These are phyloP conservation scores for Paracoccidioides brasiliensis DNA, from an alignment of 2,329 filamentous ascomycete species.

Conservation along the genomic window DNA sequence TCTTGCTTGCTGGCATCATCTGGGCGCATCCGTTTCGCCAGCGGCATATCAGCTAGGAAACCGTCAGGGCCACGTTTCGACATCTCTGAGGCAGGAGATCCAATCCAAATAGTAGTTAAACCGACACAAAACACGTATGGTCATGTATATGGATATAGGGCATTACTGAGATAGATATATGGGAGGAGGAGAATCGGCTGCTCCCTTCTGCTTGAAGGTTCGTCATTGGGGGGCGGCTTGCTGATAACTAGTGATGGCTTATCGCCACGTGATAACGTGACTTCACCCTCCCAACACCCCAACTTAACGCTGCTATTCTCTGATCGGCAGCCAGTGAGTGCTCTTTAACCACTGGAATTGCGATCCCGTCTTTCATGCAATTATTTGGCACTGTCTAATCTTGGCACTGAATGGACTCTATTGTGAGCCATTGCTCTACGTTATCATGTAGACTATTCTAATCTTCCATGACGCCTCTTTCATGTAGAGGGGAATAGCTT, in stretches of 20 bases:
- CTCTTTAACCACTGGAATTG: neutral
- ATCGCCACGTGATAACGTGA: neutral
- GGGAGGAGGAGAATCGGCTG: neutral
- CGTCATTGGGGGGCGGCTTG: neutral
- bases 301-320: neutral
- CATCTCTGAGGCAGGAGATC: conserved; percentile 3
- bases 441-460: neutral
- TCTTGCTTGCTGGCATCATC: conserved; percentile 31
- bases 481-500: neutral
- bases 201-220: neutral
- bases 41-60: conserved; percentile 4
- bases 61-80: conserved; percentile 8
- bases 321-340: neutral
- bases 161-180: neutral
- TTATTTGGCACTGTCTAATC: neutral
- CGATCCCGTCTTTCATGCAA: neutral
- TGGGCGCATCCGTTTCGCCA: conserved; percentile 7
- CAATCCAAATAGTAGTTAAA: neutral
- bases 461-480: neutral
- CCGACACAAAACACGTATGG: neutral
- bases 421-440: neutral
- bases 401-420: neutral
- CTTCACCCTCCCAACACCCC: too few relatives aligned
- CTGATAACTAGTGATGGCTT: neutral
- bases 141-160: neutral